Percentiles rank a stretch among this genome's conserved stretches.
Conservation (phyloP, 768 basidiomycete species). For the Boletus rex-veris region DNA sequence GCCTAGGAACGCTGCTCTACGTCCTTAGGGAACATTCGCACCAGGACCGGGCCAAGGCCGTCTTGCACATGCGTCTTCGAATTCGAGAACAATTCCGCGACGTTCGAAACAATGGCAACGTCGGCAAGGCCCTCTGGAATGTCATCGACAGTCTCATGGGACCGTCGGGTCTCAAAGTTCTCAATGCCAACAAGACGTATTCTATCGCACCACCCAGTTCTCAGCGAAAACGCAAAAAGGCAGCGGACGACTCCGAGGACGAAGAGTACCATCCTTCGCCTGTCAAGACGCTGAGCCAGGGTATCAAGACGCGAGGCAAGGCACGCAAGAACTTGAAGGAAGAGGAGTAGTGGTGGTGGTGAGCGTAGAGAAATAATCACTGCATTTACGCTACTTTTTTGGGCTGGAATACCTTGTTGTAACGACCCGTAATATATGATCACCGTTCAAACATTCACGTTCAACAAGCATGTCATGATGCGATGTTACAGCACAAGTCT, state of each 20-base stretch:
- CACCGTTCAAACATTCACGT: not conserved
- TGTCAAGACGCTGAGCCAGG: slow-evolving; percentile 37
- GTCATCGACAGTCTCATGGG: slow-evolving; percentile 44
- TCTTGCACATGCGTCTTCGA: slow-evolving; percentile 52
- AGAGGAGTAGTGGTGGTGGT: not conserved
- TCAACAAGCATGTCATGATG: not conserved
- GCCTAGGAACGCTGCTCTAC: slow-evolving; percentile 64
- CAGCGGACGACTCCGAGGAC: slow-evolving; percentile 34
- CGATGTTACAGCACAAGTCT: too few species aligned
- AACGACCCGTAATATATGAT: not conserved
- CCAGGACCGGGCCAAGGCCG: slow-evolving; percentile 49
- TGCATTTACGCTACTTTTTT: not conserved
- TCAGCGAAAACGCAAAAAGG: slow-evolving; percentile 32
- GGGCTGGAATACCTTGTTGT: not conserved
- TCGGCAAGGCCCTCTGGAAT: slow-evolving; percentile 57
- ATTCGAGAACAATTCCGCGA: slow-evolving; percentile 59
- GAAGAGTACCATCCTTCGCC: slow-evolving; percentile 48
- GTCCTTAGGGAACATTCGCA: slow-evolving; percentile 42
- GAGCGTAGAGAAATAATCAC: not conserved
- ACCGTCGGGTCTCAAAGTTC: slow-evolving; percentile 29
- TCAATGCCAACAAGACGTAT: slow-evolving; percentile 23
- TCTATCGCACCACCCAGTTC: slow-evolving; percentile 9
- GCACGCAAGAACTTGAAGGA: slow-evolving; percentile 20
- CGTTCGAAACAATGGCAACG: slow-evolving; percentile 57
- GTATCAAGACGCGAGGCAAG: slow-evolving; percentile 40